Percentiles rank a stretch among this genome's conserved stretches.
Evolutionary conservation across 345 rosid genomes (phyloP).

Genomic region (Populus davidiana): DNA sequence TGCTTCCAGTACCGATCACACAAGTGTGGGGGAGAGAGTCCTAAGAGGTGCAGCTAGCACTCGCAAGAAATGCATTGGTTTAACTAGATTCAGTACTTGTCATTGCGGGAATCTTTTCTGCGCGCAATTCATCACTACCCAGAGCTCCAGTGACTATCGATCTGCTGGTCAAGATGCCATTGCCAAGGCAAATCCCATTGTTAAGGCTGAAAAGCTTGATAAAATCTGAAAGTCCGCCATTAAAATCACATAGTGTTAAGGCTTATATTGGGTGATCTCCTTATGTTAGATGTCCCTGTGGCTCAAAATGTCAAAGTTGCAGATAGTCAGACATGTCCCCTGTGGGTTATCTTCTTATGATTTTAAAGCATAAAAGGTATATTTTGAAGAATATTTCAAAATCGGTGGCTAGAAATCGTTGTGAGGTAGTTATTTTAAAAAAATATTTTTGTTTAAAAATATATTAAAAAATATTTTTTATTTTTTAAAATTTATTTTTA

Average conservation of each 20-base stretch:
- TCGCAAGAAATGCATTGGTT: slow-evolving; percentile 21
- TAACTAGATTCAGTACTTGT: slow-evolving; percentile 20
- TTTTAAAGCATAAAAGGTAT: too few relatives aligned
- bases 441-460: too few relatives aligned
- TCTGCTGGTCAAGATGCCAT: slow-evolving; percentile 15
- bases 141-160: slow-evolving; percentile 17
- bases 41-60: slow-evolving; percentile 17
- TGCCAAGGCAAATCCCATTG: slow-evolving; percentile 19
- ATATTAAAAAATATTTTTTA: too few relatives aligned
- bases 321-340: background rate
- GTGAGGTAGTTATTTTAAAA: too few relatives aligned
- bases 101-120: slow-evolving; percentile 20
- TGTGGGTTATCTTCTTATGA: too few relatives aligned
- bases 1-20: background rate
- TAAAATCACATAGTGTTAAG: background rate
- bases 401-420: too few relatives aligned
- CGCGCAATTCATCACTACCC: slow-evolving; percentile 20
- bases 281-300: background rate
- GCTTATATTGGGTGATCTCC: background rate
- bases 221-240: slow-evolving; percentile 7
- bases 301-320: background rate
- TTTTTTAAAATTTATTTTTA: too few relatives aligned
- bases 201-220: slow-evolving; percentile 20
- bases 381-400: too few relatives aligned
- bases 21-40: background rate